phyloP scores from a whole-genome alignment of 148 eudicot genomes.

The Chenopodium suecicum region DNA sequence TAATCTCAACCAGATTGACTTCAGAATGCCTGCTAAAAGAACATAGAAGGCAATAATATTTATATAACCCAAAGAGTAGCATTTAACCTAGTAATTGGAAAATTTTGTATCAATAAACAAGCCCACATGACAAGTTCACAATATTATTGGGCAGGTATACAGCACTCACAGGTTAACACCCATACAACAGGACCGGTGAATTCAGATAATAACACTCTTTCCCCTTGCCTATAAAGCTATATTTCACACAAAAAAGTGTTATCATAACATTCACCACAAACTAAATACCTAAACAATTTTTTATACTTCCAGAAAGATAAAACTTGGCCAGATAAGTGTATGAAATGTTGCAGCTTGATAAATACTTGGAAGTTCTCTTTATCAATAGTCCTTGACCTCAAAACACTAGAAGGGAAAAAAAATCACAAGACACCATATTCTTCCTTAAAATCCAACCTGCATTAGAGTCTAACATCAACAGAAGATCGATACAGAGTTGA shows the following conservation, averaged over 20 bases:
- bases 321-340: not conserved
- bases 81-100: not conserved
- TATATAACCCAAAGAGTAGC: not conserved
- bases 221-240: not conserved
- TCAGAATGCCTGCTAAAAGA: slow-evolving; percentile 59
- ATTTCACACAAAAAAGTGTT: not conserved
- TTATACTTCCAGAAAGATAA: not conserved
- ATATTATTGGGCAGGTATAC: not conserved
- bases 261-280: not conserved
- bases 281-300: not conserved
- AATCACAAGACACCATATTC: not conserved
- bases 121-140: not conserved
- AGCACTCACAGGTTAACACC: not conserved
- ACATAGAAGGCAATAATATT: not conserved
- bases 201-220: not conserved
- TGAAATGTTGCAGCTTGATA: not conserved
- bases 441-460: not conserved
- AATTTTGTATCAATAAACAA: not conserved
- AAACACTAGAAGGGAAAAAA: not conserved
- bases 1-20: slow-evolving; percentile 61
- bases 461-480: not conserved
- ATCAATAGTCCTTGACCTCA: not conserved
- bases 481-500: not conserved
- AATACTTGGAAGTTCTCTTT: not conserved
- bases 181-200: not conserved